Conservation (phyloP, 441 rosid species). For the Flueggea neowawraea region DNA sequence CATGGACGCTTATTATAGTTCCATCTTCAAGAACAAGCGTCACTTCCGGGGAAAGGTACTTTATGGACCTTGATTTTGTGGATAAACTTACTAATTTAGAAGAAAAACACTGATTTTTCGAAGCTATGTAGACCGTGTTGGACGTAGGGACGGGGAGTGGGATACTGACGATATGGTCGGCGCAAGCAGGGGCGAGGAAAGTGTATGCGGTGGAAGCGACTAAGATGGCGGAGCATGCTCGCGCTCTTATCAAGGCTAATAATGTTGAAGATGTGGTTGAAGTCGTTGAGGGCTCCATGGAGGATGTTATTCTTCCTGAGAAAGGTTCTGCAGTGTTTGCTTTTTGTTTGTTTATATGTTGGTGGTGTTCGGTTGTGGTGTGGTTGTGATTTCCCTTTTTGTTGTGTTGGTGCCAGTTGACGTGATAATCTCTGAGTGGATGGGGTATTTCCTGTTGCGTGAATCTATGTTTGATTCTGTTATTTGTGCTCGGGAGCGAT, state of each 20-base stretch:
- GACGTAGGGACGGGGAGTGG: slow-evolving; percentile 99
- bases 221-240: slow-evolving; percentile 93
- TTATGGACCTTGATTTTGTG: too few relatives aligned
- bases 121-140: slow-evolving; percentile 54
- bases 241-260: slow-evolving; percentile 68
- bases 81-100: too few relatives aligned
- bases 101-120: slow-evolving; percentile 7
- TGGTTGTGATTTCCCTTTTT: background rate
- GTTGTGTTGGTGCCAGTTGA: slow-evolving; percentile 62
- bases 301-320: slow-evolving; percentile 82
- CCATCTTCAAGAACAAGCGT: slow-evolving; percentile 72
- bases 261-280: slow-evolving; percentile 70
- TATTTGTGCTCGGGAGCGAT: slow-evolving; percentile 94
- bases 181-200: slow-evolving; percentile 97
- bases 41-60: slow-evolving; percentile 83
- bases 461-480: slow-evolving; percentile 99
- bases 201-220: slow-evolving; percentile 98
- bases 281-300: slow-evolving; percentile 85
- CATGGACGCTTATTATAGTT: slow-evolving; percentile 89
- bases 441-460: slow-evolving; percentile 97
- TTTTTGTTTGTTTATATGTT: slow-evolving; percentile 8
- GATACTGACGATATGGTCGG: slow-evolving; percentile 98
- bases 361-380: background rate
- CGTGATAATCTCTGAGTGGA: slow-evolving; percentile 98
- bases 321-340: slow-evolving; percentile 44